phyloP scores from a whole-genome alignment of 306 rosid genomes.

The Leucaena leucocephala region DNA sequence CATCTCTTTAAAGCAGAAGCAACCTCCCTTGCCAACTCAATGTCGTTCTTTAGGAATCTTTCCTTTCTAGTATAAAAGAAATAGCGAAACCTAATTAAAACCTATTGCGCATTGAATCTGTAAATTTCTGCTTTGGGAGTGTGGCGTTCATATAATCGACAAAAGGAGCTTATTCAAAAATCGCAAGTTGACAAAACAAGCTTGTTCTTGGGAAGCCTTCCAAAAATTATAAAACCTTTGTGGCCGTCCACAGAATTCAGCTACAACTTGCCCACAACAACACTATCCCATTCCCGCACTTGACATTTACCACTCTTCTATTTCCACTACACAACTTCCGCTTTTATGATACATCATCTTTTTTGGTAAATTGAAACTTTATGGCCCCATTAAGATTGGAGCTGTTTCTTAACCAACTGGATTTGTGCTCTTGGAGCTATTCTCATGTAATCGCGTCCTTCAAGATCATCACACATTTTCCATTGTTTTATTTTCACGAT shows the following conservation, averaged over 20 bases:
- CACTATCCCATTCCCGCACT: too few relatives aligned
- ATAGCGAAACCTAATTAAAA: neutral
- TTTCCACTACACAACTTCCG: too few relatives aligned
- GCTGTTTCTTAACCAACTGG: too few relatives aligned
- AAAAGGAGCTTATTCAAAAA: neutral
- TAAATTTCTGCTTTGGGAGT: neutral
- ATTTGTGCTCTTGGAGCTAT: too few relatives aligned
- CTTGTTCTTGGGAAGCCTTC: neutral
- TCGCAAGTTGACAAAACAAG: constrained; percentile 1
- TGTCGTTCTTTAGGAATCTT: constrained; percentile 16
- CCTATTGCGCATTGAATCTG: neutral
- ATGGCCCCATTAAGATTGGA: too few relatives aligned
- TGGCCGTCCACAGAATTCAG: neutral
- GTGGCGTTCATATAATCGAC: neutral
- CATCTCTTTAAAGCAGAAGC: neutral
- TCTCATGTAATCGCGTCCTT: too few relatives aligned
- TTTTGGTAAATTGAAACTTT: too few relatives aligned
- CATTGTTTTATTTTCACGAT: too few relatives aligned
- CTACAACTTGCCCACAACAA: neutral
- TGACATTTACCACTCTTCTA: too few relatives aligned
- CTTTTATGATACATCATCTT: too few relatives aligned
- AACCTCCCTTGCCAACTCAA: constrained; percentile 14
- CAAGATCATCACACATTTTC: too few relatives aligned
- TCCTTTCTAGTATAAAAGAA: neutral
- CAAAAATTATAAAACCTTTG: neutral